Evolutionary conservation across 1,139 yeast genomes (phyloP).

Genomic region (Hyphopichia burtonii): DNA sequence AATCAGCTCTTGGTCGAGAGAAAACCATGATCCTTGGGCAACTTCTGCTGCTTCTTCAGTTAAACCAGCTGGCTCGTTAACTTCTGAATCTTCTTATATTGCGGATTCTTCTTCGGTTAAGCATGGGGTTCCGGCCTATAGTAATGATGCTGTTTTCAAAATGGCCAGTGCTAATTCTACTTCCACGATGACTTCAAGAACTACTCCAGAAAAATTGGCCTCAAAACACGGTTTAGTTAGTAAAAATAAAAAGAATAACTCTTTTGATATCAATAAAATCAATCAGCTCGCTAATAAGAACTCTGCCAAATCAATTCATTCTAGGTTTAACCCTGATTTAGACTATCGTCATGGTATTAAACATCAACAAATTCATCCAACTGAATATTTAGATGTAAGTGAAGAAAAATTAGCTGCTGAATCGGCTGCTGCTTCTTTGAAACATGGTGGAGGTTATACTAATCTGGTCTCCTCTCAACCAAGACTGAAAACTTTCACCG

Average conservation of each 20-base stretch:
- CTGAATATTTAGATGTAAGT: constrained; percentile 26
- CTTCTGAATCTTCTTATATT: constrained; percentile 11
- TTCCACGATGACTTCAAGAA: constrained; percentile 46
- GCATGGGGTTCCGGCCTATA: constrained; percentile 41
- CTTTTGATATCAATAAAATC: constrained; percentile 43
- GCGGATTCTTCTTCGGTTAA: constrained; percentile 12
- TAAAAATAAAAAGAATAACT: constrained; percentile 11
- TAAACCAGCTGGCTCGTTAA: constrained; percentile 9
- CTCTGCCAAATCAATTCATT: constrained; percentile 39
- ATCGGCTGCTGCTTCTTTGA: constrained; percentile 38
- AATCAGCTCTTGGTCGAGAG: constrained; percentile 46
- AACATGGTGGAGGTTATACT: constrained; percentile 27
- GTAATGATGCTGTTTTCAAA: constrained; percentile 35
- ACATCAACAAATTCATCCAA: constrained; percentile 15
- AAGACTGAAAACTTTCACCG: constrained; percentile 35
- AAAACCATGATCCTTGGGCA: constrained; percentile 42
- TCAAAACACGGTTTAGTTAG: constrained; percentile 45
- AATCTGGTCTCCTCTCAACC: constrained; percentile 26
- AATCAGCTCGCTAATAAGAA: constrained; percentile 43
- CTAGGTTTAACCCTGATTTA: constrained; percentile 44
- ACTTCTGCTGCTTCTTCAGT: constrained; percentile 43
- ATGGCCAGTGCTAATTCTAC: constrained; percentile 46
- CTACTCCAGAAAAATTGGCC: constrained; percentile 43
- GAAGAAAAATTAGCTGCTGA: constrained; percentile 39
- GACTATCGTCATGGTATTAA: constrained; percentile 45